Conservation (phyloP, 768 basidiomycete genomes). For the Pisolithus microcarpus region DNA sequence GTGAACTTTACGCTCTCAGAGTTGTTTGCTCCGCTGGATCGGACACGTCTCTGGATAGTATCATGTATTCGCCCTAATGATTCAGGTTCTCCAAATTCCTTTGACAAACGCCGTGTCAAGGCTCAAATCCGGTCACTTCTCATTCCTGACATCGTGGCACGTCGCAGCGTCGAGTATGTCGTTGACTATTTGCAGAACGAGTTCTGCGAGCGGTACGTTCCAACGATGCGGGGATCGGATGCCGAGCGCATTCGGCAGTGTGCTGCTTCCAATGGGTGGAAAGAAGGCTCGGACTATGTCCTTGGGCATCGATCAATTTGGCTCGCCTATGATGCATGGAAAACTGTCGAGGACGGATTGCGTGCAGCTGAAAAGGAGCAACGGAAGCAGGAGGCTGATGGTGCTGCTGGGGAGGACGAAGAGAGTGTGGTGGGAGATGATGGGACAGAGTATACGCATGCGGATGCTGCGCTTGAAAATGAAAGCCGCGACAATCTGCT, state of each 20-base stretch:
- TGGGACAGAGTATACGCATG: conserved; percentile 63
- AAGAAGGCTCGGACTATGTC: conserved; percentile 63
- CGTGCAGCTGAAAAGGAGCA: conserved; percentile 60
- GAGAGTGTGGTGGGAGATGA: conserved; percentile 57
- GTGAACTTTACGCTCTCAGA: conserved; percentile 72
- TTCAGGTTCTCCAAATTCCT: conserved; percentile 78
- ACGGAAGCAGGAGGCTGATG: conserved; percentile 29
- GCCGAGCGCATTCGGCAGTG: conserved; percentile 67
- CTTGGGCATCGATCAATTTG: conserved; percentile 64
- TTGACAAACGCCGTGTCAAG: conserved; percentile 85
- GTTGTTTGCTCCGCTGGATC: conserved; percentile 55
- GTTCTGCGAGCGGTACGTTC: conserved; percentile 76
- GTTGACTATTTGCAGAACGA: conserved; percentile 50
- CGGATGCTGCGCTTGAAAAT: conserved; percentile 33
- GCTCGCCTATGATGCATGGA: conserved; percentile 76
- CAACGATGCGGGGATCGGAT: conserved; percentile 63
- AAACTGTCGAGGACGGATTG: conserved; percentile 70
- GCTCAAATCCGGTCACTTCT: conserved; percentile 70
- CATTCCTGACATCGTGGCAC: conserved; percentile 62
- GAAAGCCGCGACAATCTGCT: conserved; percentile 68
- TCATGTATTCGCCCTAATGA: conserved; percentile 87
- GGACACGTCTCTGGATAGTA: conserved; percentile 64
- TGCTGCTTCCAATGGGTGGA: conserved; percentile 70
- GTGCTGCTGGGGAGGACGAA: conserved; percentile 45
- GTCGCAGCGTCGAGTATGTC: conserved; percentile 60